These are phyloP conservation scores for Penicillium psychrofluorescens DNA, from an alignment of 495 filamentous ascomycete species.

Conservation along the genomic window DNA sequence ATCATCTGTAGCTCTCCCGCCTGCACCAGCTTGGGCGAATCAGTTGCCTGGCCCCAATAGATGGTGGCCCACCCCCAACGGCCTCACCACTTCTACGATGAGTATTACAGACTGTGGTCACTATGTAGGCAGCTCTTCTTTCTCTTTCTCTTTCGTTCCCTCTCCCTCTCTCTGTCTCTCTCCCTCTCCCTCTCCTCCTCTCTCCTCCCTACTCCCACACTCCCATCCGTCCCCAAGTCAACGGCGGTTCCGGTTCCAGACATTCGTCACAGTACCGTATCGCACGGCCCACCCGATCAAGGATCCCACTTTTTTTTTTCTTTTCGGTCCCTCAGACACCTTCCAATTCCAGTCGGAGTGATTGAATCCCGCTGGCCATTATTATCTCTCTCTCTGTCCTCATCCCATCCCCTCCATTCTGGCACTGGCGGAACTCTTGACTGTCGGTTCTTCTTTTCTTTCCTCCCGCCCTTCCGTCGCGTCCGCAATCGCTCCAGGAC, in stretches of 20 bases:
- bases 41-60: background rate
- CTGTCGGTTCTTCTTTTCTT: slow-evolving; percentile 6
- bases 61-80: background rate
- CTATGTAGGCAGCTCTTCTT: slow-evolving; percentile 1
- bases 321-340: no score
- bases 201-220: background rate
- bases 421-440: background rate
- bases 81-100: background rate
- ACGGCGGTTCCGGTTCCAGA: no score
- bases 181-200: slow-evolving; percentile 2
- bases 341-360: no score
- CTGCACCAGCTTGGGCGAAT: no score
- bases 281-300: no score
- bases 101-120: background rate
- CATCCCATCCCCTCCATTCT: background rate
- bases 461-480: slow-evolving; percentile 6
- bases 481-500: slow-evolving; percentile 3
- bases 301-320: no score
- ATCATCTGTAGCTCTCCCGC: no score
- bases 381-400: background rate
- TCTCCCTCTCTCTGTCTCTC: slow-evolving; percentile 7
- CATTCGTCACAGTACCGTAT: no score
- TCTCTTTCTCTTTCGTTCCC: no score
- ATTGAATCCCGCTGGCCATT: background rate
- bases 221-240: no score